Percentiles rank a stretch among this genome's conserved stretches.
These are phyloP conservation scores for Candida andamanensis DNA, from an alignment of 805 yeast genomes.

Conservation along the genomic window DNA sequence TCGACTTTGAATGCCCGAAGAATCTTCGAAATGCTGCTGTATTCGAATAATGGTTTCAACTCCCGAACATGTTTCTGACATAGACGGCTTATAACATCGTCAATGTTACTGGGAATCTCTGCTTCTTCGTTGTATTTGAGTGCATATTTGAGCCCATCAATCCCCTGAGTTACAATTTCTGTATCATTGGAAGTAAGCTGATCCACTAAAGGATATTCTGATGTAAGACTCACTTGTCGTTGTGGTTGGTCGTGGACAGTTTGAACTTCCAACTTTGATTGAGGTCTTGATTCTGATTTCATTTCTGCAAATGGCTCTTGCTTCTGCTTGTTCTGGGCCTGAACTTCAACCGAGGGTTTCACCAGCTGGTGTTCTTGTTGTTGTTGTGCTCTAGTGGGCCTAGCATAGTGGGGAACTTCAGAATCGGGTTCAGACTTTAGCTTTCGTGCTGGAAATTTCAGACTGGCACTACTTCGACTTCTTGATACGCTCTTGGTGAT, in stretches of 20 bases:
- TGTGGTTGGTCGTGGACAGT: too few species aligned
- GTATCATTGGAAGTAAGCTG: slow-evolving; percentile 20
- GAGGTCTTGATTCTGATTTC: too few species aligned
- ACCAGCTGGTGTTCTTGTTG: too few species aligned
- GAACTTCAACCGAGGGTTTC: too few species aligned
- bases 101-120: slow-evolving; percentile 5
- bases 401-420: too few species aligned
- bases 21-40: slow-evolving; percentile 20
- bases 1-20: slow-evolving; percentile 22
- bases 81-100: neutral
- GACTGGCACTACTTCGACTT: too few species aligned
- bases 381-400: too few species aligned
- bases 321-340: too few species aligned
- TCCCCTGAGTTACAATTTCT: slow-evolving; percentile 29
- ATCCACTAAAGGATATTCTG: slow-evolving; percentile 23
- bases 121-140: slow-evolving; percentile 30
- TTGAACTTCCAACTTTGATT: neutral
- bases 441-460: too few species aligned
- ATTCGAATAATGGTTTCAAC: slow-evolving; percentile 29
- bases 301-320: too few species aligned
- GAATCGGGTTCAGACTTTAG: too few species aligned
- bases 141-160: slow-evolving; percentile 33
- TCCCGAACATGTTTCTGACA: slow-evolving; percentile 2
- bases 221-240: slow-evolving; percentile 32
- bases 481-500: too few species aligned